Conservation (phyloP, 2,329 filamentous ascomycete genomes). For the Penicillium sp. region DNA sequence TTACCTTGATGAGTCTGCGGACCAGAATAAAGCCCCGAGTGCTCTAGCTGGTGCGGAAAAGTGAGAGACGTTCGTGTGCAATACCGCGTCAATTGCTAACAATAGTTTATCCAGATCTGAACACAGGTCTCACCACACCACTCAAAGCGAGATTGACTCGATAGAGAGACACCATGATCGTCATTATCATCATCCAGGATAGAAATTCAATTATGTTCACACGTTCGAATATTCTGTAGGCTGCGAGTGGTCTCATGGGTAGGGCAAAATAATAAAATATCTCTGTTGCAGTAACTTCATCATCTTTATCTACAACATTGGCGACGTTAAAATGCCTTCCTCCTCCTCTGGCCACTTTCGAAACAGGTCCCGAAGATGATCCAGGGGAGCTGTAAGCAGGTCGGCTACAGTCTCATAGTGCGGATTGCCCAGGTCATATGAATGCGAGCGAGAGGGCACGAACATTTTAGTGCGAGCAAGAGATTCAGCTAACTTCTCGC, state of each 20-base stretch:
- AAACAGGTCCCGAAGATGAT: constrained; percentile 55
- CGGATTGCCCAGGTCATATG: constrained; percentile 50
- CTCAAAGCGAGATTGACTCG: background rate
- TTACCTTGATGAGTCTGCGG: constrained; percentile 6
- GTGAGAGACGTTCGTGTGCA: constrained; percentile 8
- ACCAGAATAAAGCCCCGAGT: constrained; percentile 10
- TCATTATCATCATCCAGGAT: background rate
- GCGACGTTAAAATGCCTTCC: constrained; percentile 1
- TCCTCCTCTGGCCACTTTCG: constrained; percentile 49
- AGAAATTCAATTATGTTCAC: background rate
- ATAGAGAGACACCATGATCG: background rate
- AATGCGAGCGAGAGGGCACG: constrained; percentile 52
- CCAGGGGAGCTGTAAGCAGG: constrained; percentile 55
- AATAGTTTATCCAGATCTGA: constrained; percentile 9
- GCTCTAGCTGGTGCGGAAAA: constrained; percentile 15
- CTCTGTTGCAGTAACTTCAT: background rate
- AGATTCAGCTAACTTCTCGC: constrained; percentile 38
- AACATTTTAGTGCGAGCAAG: constrained; percentile 55
- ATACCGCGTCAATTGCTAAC: background rate
- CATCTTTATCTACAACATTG: constrained; percentile 2
- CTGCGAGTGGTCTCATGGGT: background rate
- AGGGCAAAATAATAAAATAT: background rate
- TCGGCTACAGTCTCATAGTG: constrained; percentile 57
- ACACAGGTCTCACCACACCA: constrained; percentile 11
- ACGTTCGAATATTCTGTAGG: background rate